Evolutionary conservation across 495 filamentous ascomycete species (phyloP), one percentile per base, ranked within the genome.

Genomic region (Aspergillus carlsbadensis): DNA sequence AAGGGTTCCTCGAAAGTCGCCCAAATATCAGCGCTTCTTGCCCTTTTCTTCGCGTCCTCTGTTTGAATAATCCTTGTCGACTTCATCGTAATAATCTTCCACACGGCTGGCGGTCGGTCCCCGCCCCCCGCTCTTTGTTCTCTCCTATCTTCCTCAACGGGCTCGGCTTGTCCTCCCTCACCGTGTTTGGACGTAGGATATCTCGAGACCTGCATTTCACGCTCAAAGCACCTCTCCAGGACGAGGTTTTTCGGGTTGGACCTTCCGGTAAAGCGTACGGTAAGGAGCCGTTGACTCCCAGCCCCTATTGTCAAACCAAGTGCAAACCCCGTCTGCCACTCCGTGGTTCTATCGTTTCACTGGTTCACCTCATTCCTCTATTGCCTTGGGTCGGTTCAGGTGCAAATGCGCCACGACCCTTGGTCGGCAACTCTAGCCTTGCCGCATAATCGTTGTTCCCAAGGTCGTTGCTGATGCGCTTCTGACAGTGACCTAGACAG

Each of bases 171-270:
- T 57, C 41, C 46, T 52, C 21, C 41, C 45, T 56, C 60, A 58
- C 36, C 46, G 50, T 51, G 55, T 47, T 48, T 53, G 46, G 35
- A 44, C 35, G 36, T 29, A 57, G 52, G 42, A 29, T 14, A 54
- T 6, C 52, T 54, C 56, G 57, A 56, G 58, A 54, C 55, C 33
- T 60, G 54, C 26, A 17, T 45, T 29, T 50, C 56, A 55, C 54
- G 33, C 50, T 58, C 47, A 54, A 29, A 55, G 57, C 50, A 35
- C 53, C 61, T 57, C 56, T 46, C 51, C 18, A 33, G 35, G 18
- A 48, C 56, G 56, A 59, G 56, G 56, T 37, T 26, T 49, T 48
- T 40, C 26, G 26, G 1, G 2, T 50, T n/a, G 24, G 20, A n/a
- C 21, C 29, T 10, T 36, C 31, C 39, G 13, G 31, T 42, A 50